These are phyloP conservation scores for Parathielavia hyrcaniae DNA, from an alignment of 495 filamentous ascomycete genomes.

Conservation along the genomic window DNA sequence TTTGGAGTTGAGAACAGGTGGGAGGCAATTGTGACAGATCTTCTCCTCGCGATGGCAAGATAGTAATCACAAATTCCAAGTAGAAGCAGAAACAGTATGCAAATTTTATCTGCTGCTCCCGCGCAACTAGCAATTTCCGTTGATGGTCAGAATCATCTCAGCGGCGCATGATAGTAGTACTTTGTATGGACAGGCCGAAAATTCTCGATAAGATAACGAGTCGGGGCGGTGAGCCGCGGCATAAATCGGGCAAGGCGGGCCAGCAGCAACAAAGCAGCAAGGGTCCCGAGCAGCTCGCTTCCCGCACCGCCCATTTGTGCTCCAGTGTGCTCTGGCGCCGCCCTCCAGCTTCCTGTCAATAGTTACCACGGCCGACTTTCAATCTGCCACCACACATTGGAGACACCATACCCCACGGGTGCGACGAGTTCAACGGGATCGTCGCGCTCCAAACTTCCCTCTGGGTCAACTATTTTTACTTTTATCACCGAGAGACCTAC, in stretches of 20 bases:
- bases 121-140: no score
- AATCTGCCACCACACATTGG: conserved; percentile 20
- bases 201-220: conserved; percentile 18
- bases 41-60: no score
- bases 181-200: conserved; percentile 29
- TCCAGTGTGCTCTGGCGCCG: conserved; percentile 21
- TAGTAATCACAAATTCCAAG: no score
- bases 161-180: conserved; percentile 9
- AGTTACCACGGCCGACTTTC: conserved; percentile 10
- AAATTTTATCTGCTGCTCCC: neutral
- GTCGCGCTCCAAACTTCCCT: neutral
- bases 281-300: conserved; percentile 12
- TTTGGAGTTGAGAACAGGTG: no score
- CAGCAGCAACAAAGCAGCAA: conserved; percentile 24
- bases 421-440: neutral
- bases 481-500: neutral
- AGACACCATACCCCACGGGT: neutral
- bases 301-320: conserved; percentile 23
- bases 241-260: conserved; percentile 23
- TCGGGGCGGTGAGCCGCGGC: neutral
- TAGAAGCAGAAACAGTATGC: neutral
- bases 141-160: neutral
- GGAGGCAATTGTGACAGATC: no score
- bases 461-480: conserved; percentile 2
- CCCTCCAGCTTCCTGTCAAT: conserved; percentile 24